These are phyloP conservation scores for Curvularia lunata DNA, from an alignment of 2,329 filamentous ascomycete species.

Conservation along the genomic window DNA sequence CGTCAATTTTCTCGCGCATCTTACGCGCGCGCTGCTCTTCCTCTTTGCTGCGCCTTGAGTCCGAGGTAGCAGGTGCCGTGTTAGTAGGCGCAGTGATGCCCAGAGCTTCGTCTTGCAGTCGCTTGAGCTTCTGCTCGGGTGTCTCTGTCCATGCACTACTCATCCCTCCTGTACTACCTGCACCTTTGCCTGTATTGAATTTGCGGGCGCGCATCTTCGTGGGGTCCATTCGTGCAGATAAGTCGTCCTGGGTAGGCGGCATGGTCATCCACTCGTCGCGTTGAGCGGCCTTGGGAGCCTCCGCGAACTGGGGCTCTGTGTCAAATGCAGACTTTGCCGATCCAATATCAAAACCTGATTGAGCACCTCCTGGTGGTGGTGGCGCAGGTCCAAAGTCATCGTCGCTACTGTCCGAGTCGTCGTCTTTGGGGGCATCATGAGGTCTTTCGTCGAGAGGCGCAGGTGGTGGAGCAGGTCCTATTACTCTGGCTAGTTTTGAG, in stretches of 20 bases:
- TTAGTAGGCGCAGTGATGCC: slow-evolving; percentile 64
- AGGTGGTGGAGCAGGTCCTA: slow-evolving; percentile 63
- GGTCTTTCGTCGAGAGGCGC: slow-evolving; percentile 57
- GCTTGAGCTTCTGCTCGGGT: slow-evolving; percentile 81
- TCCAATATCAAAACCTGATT: slow-evolving; percentile 19
- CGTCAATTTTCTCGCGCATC: slow-evolving; percentile 63
- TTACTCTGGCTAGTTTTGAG: slow-evolving; percentile 47
- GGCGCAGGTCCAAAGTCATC: slow-evolving; percentile 56
- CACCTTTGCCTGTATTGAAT: slow-evolving; percentile 75
- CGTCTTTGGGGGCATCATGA: slow-evolving; percentile 44
- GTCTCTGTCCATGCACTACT: slow-evolving; percentile 86
- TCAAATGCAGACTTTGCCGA: slow-evolving; percentile 40
- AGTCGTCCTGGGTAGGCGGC: slow-evolving; percentile 57
- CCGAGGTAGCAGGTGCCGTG: slow-evolving; percentile 27
- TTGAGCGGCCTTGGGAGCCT: slow-evolving; percentile 57
- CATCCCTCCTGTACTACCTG: slow-evolving; percentile 58
- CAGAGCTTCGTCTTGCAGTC: slow-evolving; percentile 81
- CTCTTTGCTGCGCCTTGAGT: slow-evolving; percentile 47
- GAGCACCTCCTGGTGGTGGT: slow-evolving; percentile 40
- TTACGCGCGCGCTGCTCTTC: slow-evolving; percentile 56
- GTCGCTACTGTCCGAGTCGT: slow-evolving; percentile 48
- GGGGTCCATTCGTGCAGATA: slow-evolving; percentile 72
- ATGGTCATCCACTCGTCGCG: slow-evolving; percentile 73
- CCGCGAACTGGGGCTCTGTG: slow-evolving; percentile 37
- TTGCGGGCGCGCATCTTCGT: slow-evolving; percentile 82